Conservation (phyloP, 768 basidiomycete genomes). For the Kondoa subrosea region DNA sequence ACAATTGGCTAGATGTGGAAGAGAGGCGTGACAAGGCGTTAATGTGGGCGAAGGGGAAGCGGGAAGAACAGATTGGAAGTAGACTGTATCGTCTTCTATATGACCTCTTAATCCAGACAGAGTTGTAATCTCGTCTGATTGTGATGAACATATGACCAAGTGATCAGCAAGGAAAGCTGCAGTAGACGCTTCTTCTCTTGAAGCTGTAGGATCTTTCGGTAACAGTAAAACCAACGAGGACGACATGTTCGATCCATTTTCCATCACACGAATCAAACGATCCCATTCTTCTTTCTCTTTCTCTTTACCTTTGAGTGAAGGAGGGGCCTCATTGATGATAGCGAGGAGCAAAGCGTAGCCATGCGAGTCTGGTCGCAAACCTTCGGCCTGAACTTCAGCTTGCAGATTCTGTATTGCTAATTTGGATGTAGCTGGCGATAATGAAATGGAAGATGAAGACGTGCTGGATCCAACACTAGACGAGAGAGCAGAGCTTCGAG, state of each 20-base stretch:
- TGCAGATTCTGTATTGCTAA: conserved; percentile 16
- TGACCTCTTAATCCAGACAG: conserved; percentile 67
- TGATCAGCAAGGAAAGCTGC: conserved; percentile 71
- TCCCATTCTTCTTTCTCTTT: conserved; percentile 48
- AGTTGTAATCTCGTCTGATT: conserved; percentile 47
- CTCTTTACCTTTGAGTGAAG: conserved; percentile 21
- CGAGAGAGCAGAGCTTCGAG: not conserved
- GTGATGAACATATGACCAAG: conserved; percentile 47
- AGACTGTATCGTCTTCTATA: conserved; percentile 42
- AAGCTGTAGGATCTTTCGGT: conserved; percentile 42
- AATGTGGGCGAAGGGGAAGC: not conserved
- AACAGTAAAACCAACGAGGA: conserved; percentile 63
- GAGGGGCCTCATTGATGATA: conserved; percentile 4
- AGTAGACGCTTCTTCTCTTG: conserved; percentile 43
- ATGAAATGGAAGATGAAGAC: not conserved
- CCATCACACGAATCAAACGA: conserved; percentile 1
- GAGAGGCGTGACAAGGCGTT: not conserved
- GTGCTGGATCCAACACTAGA: conserved; percentile 1
- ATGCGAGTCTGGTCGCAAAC: conserved; percentile 7
- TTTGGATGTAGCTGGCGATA: conserved; percentile 8
- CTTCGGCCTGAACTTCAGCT: conserved; percentile 12
- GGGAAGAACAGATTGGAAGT: not conserved
- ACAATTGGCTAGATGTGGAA: not conserved
- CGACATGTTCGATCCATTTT: not conserved
- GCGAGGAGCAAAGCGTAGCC: conserved; percentile 13